Conservation (phyloP, 805 yeast species). For the Pichia insulana region DNA sequence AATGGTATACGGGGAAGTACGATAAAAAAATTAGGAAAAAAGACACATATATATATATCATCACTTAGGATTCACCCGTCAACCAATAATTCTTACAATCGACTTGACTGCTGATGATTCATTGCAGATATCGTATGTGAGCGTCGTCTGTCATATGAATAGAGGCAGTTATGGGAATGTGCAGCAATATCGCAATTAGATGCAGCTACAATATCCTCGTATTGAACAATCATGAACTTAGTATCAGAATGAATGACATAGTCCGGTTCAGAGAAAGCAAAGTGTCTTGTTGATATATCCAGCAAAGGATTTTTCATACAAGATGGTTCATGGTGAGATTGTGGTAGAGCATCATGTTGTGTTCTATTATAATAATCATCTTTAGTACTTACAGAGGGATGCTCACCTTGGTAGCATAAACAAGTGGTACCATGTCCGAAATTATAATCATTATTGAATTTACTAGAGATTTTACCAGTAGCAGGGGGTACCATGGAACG, state of each 20-base stretch:
- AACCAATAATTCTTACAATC: too few species aligned
- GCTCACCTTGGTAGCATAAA: too few species aligned
- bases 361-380: not conserved
- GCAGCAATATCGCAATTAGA: slow-evolving; percentile 10
- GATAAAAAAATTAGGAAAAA: too few species aligned
- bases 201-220: slow-evolving; percentile 11
- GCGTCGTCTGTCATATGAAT: not conserved
- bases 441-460: too few species aligned
- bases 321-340: not conserved
- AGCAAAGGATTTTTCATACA: not conserved
- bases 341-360: not conserved
- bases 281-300: not conserved
- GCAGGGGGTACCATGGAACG: too few species aligned
- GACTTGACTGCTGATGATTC: too few species aligned
- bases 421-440: too few species aligned
- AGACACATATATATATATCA: too few species aligned
- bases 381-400: too few species aligned
- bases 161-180: slow-evolving; percentile 14
- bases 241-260: slow-evolving; percentile 6
- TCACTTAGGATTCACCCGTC: too few species aligned
- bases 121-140: not conserved
- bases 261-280: slow-evolving; percentile 5
- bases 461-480: too few species aligned
- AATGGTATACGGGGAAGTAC: too few species aligned
- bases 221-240: slow-evolving; percentile 19